These are phyloP conservation scores for Didymella exigua DNA, from an alignment of 2,329 filamentous ascomycete species.

Conservation along the genomic window DNA sequence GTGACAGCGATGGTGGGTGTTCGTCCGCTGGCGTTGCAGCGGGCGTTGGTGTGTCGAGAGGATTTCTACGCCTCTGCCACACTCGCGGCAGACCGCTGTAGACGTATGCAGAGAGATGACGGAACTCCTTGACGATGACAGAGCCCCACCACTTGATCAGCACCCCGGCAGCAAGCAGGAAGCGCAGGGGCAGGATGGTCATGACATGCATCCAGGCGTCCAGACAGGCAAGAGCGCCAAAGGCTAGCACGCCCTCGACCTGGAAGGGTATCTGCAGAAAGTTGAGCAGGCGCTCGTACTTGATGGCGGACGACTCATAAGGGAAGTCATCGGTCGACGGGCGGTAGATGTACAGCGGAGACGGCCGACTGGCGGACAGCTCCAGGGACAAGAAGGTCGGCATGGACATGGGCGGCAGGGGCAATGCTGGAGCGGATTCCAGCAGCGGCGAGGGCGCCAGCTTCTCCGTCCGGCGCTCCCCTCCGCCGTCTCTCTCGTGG, in stretches of 20 bases:
- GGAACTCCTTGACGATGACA: conserved; percentile 71
- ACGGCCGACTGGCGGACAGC: conserved; percentile 64
- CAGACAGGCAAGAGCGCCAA: conserved; percentile 87
- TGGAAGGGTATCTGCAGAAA: conserved; percentile 81
- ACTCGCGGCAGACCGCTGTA: conserved; percentile 79
- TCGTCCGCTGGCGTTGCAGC: conserved; percentile 38
- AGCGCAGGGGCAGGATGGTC: conserved; percentile 89
- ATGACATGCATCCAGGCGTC: conserved; percentile 98
- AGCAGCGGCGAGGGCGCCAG: conserved; percentile 51
- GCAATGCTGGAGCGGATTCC: conserved; percentile 55
- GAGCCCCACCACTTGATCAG: conserved; percentile 79
- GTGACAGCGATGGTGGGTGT: conserved; percentile 29
- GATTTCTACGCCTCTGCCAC: conserved; percentile 67
- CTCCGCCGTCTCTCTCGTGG: conserved; percentile 26
- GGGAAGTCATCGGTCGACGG: conserved; percentile 66
- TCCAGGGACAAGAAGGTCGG: conserved; percentile 71
- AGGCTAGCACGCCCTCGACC: conserved; percentile 82
- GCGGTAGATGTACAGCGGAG: conserved; percentile 67
- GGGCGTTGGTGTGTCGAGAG: conserved; percentile 37
- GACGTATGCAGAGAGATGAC: conserved; percentile 76
- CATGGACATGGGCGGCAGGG: conserved; percentile 66
- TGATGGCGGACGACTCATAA: conserved; percentile 90
- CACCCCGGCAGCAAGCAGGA: conserved; percentile 78
- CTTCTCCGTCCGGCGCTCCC: conserved; percentile 19
- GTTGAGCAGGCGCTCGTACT: conserved; percentile 89